A percentile compares a stretch with the other conserved stretches of the same genome.
Conservation (phyloP, 2,329 filamentous ascomycete genomes). For the Aspergillus pseudotamarii region DNA sequence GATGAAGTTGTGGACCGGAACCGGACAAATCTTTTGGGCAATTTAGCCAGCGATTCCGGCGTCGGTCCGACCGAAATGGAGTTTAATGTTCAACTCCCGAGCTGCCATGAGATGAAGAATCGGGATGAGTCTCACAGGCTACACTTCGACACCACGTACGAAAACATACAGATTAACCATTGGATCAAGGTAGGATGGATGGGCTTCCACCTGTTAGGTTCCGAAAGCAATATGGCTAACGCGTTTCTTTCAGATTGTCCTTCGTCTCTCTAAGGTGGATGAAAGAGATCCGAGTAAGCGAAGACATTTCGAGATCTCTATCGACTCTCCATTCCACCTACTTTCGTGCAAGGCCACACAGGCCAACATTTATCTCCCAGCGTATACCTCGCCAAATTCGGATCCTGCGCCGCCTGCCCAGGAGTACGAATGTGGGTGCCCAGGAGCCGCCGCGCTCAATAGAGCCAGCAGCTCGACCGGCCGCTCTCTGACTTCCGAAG, state of each 20-base stretch:
- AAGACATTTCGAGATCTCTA: constrained; percentile 92
- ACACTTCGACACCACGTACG: constrained; percentile 90
- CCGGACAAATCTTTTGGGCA: constrained; percentile 74
- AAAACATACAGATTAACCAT: constrained; percentile 90
- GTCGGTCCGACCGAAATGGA: constrained; percentile 92
- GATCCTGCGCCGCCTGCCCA: constrained; percentile 55
- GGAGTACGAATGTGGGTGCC: constrained; percentile 67
- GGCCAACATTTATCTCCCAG: constrained; percentile 81
- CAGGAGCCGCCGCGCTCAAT: constrained; percentile 59
- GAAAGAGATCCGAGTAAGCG: constrained; percentile 75
- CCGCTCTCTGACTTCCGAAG: constrained; percentile 25
- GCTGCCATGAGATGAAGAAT: constrained; percentile 78
- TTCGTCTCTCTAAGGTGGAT: constrained; percentile 85
- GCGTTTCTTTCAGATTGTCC: constrained; percentile 69
- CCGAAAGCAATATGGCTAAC: constrained; percentile 13
- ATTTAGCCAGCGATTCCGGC: constrained; percentile 73
- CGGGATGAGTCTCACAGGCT: constrained; percentile 68
- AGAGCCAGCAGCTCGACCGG: constrained; percentile 31
- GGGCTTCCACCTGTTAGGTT: background rate
- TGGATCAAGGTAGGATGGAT: constrained; percentile 79
- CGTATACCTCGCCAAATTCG: constrained; percentile 66
- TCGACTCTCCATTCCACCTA: constrained; percentile 92
- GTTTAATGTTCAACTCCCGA: constrained; percentile 88
- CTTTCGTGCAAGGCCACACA: constrained; percentile 92
- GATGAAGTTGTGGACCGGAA: constrained; percentile 57